Evolutionary conservation across 106 monocot species (phyloP).

Genomic region (Platanthera zijinensis): DNA sequence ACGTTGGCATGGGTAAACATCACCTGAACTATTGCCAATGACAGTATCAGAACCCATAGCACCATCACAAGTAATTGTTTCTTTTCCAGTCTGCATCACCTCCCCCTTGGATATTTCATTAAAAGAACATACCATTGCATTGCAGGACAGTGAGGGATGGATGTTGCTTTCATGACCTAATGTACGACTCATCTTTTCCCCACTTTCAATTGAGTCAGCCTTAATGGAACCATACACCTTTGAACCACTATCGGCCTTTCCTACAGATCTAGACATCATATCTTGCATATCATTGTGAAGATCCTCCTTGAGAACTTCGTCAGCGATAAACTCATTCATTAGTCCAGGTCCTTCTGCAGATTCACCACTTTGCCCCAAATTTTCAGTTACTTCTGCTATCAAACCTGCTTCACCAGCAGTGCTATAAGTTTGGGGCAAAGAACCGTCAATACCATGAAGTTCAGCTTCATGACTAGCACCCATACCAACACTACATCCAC

Average conservation of each 20-base stretch:
- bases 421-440: slow-evolving; percentile 54
- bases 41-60: slow-evolving; percentile 38
- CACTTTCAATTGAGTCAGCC: slow-evolving; percentile 88
- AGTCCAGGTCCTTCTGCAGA: slow-evolving; percentile 75
- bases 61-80: slow-evolving; percentile 29
- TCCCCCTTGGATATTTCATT: slow-evolving; percentile 77
- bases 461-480: slow-evolving; percentile 98
- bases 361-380: slow-evolving; percentile 85
- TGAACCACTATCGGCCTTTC: slow-evolving; percentile 85
- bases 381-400: slow-evolving; percentile 82
- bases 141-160: slow-evolving; percentile 92
- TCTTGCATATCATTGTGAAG: slow-evolving; percentile 95
- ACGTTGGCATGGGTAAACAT: background rate
- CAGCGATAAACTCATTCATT: slow-evolving; percentile 86
- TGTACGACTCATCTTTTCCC: slow-evolving; percentile 53
- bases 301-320: slow-evolving; percentile 54
- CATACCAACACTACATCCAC: slow-evolving; percentile 96
- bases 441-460: slow-evolving; percentile 81
- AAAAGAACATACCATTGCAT: slow-evolving; percentile 69
- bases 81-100: slow-evolving; percentile 60
- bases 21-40: slow-evolving; percentile 52
- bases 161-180: slow-evolving; percentile 43
- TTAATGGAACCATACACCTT: slow-evolving; percentile 85
- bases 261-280: slow-evolving; percentile 71
- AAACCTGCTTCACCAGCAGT: slow-evolving; percentile 67